Base-by-base conservation (phyloP, 768 basidiomycete species). In the Pleurotus cornucopiae region DNA sequence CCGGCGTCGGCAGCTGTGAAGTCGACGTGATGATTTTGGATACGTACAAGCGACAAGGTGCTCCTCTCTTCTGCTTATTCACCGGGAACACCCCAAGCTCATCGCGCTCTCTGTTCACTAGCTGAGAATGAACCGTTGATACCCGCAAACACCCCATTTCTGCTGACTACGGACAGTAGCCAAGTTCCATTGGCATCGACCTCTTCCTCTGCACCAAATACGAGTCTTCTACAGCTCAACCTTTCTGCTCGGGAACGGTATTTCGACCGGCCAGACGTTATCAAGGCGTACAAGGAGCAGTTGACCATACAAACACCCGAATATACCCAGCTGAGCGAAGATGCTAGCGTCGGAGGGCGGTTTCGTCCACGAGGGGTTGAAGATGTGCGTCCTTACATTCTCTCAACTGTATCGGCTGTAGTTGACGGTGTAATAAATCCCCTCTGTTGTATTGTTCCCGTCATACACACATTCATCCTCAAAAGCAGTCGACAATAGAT, bases 1-100 rank as follows among this genome's bases (percentile, higher is more conserved):
- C 88, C 25, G 90, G 89, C 37, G 82, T 90, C 49, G 90, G 92
- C 55, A 86, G 73, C 58, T 84, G 85, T 66, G 89, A 91, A 67
- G 77, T 86, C 14, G 93, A 95, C 74, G 63, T 84, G 54, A 85
- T 91, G 83, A 89, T 95, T 67, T 70, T 93, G 60, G 91, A 94
- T 62, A 88, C 86, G 60, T 79, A 88, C 63, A 83, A 84, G 71
- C 82, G 83, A 70, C 86, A 84, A 76, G 73, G 93, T 93, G 67
- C 65, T 85, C 79, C 30, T 34, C 30, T 34, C 30, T 34, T 9
- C 51, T 47, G 54, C 55, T 57, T 46, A 54, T 46, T 52, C 37
- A n/a, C 7, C 5, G 57, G 14, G n/a, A 46, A 34, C n/a, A 38
- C 20, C 38, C 23, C n/a, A 49, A 40, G 16, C 38, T 14, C 21